Evolutionary conservation across 805 yeast species (phyloP).

Genomic region (Phaffomyces thermotolerans): DNA sequence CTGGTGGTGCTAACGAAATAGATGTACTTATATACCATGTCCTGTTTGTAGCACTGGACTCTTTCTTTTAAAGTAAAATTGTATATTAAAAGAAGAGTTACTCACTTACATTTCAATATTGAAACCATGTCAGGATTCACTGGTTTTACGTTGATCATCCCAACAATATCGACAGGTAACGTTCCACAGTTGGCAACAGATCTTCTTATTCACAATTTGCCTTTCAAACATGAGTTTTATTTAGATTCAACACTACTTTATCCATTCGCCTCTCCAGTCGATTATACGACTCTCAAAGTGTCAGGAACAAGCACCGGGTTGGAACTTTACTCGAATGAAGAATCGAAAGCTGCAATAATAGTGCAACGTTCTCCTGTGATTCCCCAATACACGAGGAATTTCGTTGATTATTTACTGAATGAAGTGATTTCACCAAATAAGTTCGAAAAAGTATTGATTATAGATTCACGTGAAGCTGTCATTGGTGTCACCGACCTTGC

Average conservation of each 20-base stretch:
- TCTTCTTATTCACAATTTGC: constrained; percentile 57
- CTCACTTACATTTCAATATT: too few relatives aligned
- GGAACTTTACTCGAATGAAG: constrained; percentile 50
- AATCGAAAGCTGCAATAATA: constrained; percentile 43
- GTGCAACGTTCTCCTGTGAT: constrained; percentile 83
- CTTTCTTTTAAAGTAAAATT: too few relatives aligned
- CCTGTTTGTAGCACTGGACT: neutral
- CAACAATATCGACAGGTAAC: constrained; percentile 81
- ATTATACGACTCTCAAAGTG: constrained; percentile 28
- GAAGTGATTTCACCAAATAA: constrained; percentile 32
- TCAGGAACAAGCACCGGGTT: constrained; percentile 36
- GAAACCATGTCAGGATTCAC: neutral
- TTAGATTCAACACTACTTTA: constrained; percentile 58
- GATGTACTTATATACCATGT: too few relatives aligned
- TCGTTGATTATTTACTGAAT: constrained; percentile 46
- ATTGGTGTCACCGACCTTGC: constrained; percentile 19
- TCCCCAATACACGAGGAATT: constrained; percentile 49
- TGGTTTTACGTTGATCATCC: constrained; percentile 32
- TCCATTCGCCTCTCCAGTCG: constrained; percentile 82
- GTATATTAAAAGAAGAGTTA: too few relatives aligned
- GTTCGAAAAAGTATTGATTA: constrained; percentile 42
- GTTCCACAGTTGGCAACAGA: constrained; percentile 81
- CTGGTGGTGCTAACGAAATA: neutral
- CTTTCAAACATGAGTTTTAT: constrained; percentile 44
- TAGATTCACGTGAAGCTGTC: constrained; percentile 73